Base-by-base conservation (phyloP, 2,329 filamentous ascomycete species). In the Phoma herbarum region DNA sequence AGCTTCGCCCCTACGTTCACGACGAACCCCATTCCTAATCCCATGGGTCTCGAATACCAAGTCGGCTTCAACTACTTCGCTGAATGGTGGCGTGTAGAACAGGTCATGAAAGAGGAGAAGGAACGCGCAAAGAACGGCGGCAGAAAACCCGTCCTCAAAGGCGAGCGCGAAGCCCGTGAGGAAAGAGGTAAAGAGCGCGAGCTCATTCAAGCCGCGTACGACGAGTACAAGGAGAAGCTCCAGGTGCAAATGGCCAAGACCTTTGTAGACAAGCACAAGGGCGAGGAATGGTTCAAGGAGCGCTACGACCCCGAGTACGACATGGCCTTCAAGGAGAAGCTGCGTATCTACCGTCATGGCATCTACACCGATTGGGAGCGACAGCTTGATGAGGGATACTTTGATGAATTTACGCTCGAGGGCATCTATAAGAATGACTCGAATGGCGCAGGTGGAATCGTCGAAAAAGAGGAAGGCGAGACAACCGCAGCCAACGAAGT, bases 251-350 rank as follows among this genome's bases (percentile, higher is more conserved):
- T 97, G 90, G 93, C 95, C 0, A 88, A 93, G 64, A 83, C 86
- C 1, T 99, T 99, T 75, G 95, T 99, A 41, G 87, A 90, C 48
- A 90, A 93, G 68, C 95, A 99, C 79, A 97, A 96, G 75, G 88
- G 88, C 42, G 95, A 99, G 76, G 94, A 99, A 75, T 99, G 95
- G 95, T 99, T 99, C 80, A 92, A 90, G 68, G 95, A 99, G 78
- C 89, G 92, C 74, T 99, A 99, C 70, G 89, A 96, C 28, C 86
- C 92, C 1, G 92, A 95, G 66, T 87, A 94, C 53, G 85, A 91
- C 51, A 89, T 93, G 65, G 84, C 85, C 2, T 87, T 97, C 70
- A 88, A 90, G 55, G 81, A 83, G 59, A 90, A 92, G 70, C 81
- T 98, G 52, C 90, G 90, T 76, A 90, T 93, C 45, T 93, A 91